Conservation (phyloP, 441 rosid genomes). For the Rhodomyrtus psidioides region DNA sequence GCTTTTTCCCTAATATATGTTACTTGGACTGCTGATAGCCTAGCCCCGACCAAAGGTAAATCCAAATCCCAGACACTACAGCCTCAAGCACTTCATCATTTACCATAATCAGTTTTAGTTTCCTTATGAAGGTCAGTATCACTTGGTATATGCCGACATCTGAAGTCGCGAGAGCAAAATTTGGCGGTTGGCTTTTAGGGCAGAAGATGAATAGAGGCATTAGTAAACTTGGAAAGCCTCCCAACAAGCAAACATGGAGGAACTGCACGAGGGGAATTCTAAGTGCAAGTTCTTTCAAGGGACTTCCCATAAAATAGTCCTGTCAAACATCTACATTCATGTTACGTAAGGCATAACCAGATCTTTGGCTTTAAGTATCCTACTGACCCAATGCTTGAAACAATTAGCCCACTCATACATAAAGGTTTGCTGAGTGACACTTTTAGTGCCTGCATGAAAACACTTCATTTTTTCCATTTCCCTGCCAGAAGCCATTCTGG, state of each 20-base stretch:
- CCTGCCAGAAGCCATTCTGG: too few species aligned
- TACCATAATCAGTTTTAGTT: background rate
- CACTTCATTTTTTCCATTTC: too few species aligned
- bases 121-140: background rate
- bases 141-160: background rate
- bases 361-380: background rate
- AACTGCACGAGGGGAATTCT: background rate
- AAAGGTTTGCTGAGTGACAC: background rate
- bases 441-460: too few species aligned
- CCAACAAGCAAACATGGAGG: background rate
- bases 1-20: background rate
- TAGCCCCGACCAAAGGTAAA: background rate
- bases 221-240: background rate
- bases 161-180: background rate
- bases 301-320: background rate
- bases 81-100: background rate
- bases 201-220: background rate
- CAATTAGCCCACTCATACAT: background rate
- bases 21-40: background rate
- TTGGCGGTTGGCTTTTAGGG: background rate
- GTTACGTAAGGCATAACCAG: background rate
- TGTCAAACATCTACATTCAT: background rate
- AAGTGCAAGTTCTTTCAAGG: background rate
- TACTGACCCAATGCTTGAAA: background rate
- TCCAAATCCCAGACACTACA: background rate